Base-by-base conservation (phyloP, 2,329 filamentous ascomycete species). In the Diaporthe batatas region DNA sequence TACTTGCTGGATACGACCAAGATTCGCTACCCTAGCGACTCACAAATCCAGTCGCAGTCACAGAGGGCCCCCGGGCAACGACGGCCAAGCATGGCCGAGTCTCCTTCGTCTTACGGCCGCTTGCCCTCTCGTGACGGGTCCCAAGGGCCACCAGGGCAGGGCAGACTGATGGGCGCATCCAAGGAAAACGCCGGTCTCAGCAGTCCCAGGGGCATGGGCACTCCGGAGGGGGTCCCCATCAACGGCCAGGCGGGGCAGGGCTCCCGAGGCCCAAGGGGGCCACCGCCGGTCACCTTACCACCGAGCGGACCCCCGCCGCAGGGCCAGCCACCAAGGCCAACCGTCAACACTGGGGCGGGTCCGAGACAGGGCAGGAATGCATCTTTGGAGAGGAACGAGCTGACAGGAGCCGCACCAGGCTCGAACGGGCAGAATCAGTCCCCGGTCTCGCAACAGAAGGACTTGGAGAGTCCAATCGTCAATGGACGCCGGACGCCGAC, bases 1-100 rank as follows among this genome's bases (percentile, higher is more conserved):
- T 99, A 98, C 82, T 89, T 98, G 76, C 86, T 99, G 74, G 96
- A 99, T 82, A 99, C 96, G 11, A 92, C 91, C 62, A 99, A 99
- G 83, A 99, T 99, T 77, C 91, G 96, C 76, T 99, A 99, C 82
- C 96, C 96, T 1, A 96, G 94, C 77, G 95, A 98, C 78, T 83
- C 86, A 6, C 87, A 86, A 75, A 81, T 82, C 21, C 80, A 82
- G 53, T 79, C 81, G 8, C 81, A 53, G 57, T 68, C 76, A 2
- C 77, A 77, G 51, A 79, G 75, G 74, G 51, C 72, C 74, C 69
- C 73, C 44, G 76, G 32, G 32, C 72, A 23, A 77, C 72, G 79
- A 64, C 80, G 81, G 6, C 81, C 80, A n/a, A 82, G 81, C 74
- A 75, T 75, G 70, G 77, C 73, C 75, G 79, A 81, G 72, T 74